These are phyloP conservation scores for Hyaloscypha variabilis DNA, from an alignment of 495 filamentous ascomycete genomes.

Conservation along the genomic window DNA sequence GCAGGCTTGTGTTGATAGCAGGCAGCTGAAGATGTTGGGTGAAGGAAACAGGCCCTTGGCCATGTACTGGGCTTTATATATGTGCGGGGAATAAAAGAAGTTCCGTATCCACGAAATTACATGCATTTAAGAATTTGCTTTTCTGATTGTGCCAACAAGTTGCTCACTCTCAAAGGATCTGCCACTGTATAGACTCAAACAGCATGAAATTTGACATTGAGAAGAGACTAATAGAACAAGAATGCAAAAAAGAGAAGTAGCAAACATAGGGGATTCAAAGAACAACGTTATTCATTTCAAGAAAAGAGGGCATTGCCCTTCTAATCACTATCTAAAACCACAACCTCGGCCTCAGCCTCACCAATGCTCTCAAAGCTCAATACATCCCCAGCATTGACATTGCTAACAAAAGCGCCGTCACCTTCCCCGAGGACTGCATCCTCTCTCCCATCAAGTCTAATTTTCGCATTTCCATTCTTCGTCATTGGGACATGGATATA, in stretches of 20 bases:
- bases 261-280: neutral
- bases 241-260: neutral
- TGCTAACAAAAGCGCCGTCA: constrained; percentile 70
- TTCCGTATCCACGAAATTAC: too few species aligned
- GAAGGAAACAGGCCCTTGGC: too few species aligned
- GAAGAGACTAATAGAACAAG: neutral
- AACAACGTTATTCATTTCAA: neutral
- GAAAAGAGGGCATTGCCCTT: neutral
- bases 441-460: constrained; percentile 57
- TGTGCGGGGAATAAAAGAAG: too few species aligned
- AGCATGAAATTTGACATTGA: too few species aligned
- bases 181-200: too few species aligned
- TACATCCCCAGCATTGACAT: constrained; percentile 59
- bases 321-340: constrained; percentile 57
- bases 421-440: constrained; percentile 66
- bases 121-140: too few species aligned
- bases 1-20: too few species aligned
- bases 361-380: constrained; percentile 65
- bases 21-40: too few species aligned
- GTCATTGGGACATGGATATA: constrained; percentile 79
- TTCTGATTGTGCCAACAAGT: too few species aligned
- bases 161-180: too few species aligned
- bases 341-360: constrained; percentile 67
- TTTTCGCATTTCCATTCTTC: constrained; percentile 66
- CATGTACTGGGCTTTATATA: too few species aligned